Percentiles rank a stretch among this genome's conserved stretches.
Conservation (phyloP, 345 rosid species). For the Laguncularia racemosa region DNA sequence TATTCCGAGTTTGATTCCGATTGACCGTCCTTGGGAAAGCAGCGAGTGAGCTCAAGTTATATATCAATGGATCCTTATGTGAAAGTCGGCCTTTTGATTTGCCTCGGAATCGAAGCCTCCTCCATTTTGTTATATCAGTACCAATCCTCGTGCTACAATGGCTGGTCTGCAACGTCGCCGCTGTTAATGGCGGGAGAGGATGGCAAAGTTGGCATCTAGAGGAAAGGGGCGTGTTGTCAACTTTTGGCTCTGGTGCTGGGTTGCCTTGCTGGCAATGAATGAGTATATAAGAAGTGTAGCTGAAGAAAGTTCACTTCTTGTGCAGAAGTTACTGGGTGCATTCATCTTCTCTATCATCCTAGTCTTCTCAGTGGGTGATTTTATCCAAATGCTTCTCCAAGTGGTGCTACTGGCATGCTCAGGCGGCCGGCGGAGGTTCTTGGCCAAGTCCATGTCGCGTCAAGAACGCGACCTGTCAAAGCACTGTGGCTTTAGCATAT, state of each 20-base stretch:
- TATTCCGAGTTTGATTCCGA: too few relatives aligned
- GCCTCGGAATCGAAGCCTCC: slow-evolving; percentile 90
- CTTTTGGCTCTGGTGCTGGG: slow-evolving; percentile 91
- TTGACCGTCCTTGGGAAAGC: slow-evolving; percentile 92
- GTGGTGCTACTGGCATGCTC: slow-evolving; percentile 79
- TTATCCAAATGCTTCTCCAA: slow-evolving; percentile 96
- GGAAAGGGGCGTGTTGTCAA: slow-evolving; percentile 90
- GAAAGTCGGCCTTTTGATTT: slow-evolving; percentile 95
- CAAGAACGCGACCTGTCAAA: slow-evolving; percentile 79
- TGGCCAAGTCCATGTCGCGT: slow-evolving; percentile 96
- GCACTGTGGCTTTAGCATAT: slow-evolving; percentile 90
- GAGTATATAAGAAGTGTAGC: too few relatives aligned
- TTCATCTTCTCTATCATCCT: too few relatives aligned
- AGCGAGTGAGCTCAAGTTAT: slow-evolving; percentile 86
- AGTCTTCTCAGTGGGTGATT: slow-evolving; percentile 81
- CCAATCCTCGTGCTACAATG: slow-evolving; percentile 99
- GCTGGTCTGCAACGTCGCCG: too few relatives aligned
- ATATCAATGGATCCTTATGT: slow-evolving; percentile 87
- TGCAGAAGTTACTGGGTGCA: too few relatives aligned
- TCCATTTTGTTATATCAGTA: slow-evolving; percentile 97
- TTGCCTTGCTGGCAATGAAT: slow-evolving; percentile 85
- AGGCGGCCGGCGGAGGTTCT: slow-evolving; percentile 98
- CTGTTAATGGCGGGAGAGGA: slow-evolving; percentile 87
- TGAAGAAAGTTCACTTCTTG: too few relatives aligned
- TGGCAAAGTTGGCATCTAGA: slow-evolving; percentile 85